Evolutionary conservation across 2,329 filamentous ascomycete genomes (phyloP).

Genomic region (Pestalotiopsis fici): DNA sequence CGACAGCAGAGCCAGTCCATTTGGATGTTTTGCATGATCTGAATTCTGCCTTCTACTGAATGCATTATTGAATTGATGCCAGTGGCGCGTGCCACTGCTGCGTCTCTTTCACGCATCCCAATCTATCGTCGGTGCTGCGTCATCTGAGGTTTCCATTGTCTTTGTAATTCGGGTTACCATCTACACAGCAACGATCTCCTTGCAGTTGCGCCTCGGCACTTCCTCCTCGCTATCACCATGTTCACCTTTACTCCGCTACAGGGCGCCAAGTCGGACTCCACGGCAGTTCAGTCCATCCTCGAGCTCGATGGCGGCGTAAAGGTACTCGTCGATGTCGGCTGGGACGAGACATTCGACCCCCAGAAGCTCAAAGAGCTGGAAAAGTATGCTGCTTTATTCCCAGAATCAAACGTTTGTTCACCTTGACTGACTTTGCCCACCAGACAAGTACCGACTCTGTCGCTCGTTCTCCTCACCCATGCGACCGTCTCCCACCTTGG

Average conservation of each 20-base stretch:
- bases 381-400: constrained; percentile 58
- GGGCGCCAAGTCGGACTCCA: constrained; percentile 84
- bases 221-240: constrained; percentile 55
- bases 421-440: not conserved
- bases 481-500: constrained; percentile 89
- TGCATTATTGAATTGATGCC: constrained; percentile 10
- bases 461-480: constrained; percentile 91
- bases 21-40: not conserved
- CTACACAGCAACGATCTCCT: not conserved
- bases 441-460: constrained; percentile 88
- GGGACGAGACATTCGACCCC: constrained; percentile 89
- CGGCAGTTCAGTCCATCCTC: constrained; percentile 90
- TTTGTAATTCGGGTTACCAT: not conserved
- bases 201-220: not conserved
- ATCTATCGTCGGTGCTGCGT: not conserved
- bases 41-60: not conserved
- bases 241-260: constrained; percentile 94
- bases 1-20: not conserved
- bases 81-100: constrained; percentile 12
- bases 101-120: not conserved
- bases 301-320: constrained; percentile 97
- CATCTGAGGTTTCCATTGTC: not conserved
- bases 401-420: constrained; percentile 15
- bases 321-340: constrained; percentile 90
- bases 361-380: constrained; percentile 84